Evolutionary conservation across 805 yeast species (phyloP).

Genomic region (Metschnikowia kofuensis): DNA sequence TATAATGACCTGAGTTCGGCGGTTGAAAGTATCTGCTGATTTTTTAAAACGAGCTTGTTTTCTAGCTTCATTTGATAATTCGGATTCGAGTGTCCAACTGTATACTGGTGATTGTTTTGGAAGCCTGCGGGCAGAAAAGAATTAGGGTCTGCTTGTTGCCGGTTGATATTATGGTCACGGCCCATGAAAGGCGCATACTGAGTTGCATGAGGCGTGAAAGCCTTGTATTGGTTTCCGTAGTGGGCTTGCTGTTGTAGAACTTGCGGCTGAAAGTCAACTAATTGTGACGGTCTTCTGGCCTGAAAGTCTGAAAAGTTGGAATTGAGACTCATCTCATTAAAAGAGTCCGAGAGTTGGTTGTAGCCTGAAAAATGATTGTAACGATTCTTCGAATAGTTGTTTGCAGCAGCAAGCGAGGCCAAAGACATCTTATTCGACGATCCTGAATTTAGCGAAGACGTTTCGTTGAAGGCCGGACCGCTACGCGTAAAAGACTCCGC

Average conservation of each 20-base stretch:
- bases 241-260: slow-evolving; percentile 3
- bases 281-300: slow-evolving; percentile 42
- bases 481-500: slow-evolving; percentile 57
- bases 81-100: background rate
- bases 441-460: background rate
- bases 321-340: slow-evolving; percentile 29
- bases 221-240: slow-evolving; percentile 9
- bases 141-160: background rate
- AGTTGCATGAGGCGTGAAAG: background rate
- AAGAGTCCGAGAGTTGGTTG: slow-evolving; percentile 30
- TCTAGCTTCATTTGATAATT: slow-evolving; percentile 43
- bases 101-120: background rate
- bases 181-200: slow-evolving; percentile 2
- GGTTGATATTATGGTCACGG: background rate
- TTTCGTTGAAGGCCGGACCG: slow-evolving; percentile 1
- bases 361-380: slow-evolving; percentile 11
- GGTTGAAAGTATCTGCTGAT: slow-evolving; percentile 58
- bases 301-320: slow-evolving; percentile 38
- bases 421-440: slow-evolving; percentile 15
- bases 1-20: slow-evolving; percentile 51
- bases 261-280: slow-evolving; percentile 27
- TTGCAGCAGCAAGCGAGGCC: slow-evolving; percentile 30
- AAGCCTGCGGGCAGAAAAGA: background rate
- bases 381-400: slow-evolving; percentile 22
- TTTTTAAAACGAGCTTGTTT: slow-evolving; percentile 58